Evolutionary conservation across 1,139 yeast genomes (phyloP), one percentile per base, ranked within the genome.

Genomic region (Lodderomyces jiufengensis): DNA sequence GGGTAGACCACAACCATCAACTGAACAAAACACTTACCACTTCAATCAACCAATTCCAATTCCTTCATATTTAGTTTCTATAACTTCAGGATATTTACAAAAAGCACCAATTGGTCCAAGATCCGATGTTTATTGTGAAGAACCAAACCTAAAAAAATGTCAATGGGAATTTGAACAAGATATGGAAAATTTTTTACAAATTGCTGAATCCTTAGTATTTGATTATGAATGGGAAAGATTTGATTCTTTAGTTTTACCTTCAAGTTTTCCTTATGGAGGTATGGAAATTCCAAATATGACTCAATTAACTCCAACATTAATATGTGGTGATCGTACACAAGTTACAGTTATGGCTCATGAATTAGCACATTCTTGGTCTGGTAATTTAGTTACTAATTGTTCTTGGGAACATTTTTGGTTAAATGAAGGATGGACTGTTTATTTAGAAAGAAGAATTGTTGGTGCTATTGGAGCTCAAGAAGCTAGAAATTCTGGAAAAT

Each of bases 371-470:
- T 60, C 66, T 11, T 63, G 68, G 68, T 52, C 59, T 9, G 69
- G 69, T 6, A 63, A 63, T 38, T 53, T 63, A 39, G 69, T 63
- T 9, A 63, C 69, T 3, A 62, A 61, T 40, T 49, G 57, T 29
- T 57, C 64, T 3, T 63, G 69, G 69, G 64, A 59, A 27, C 67
- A 63, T 46, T 63, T 63, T 40, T 63, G 68, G 68, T 48, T 63
- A 21, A 63, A 63, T 41, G 69, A 63, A 47, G 69, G 69, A 3
- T 63, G 68, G 68, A 59, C 66, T 3, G 69, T 63, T 9, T 63
- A 63, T 42, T 46, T 63, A 29, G 69, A 63, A 47, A 46, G 69
- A 45, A 47, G 67, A 43, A 61, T 63, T 27, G 40, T 62, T 31
- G 65, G 59, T 1, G 61, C 51, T 5, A 57, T 63, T 28, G 66